Evolutionary conservation across 208 protist species (phyloP), one percentile per base, ranked within the genome.

Genomic region (Strigomonas culicis): DNA sequence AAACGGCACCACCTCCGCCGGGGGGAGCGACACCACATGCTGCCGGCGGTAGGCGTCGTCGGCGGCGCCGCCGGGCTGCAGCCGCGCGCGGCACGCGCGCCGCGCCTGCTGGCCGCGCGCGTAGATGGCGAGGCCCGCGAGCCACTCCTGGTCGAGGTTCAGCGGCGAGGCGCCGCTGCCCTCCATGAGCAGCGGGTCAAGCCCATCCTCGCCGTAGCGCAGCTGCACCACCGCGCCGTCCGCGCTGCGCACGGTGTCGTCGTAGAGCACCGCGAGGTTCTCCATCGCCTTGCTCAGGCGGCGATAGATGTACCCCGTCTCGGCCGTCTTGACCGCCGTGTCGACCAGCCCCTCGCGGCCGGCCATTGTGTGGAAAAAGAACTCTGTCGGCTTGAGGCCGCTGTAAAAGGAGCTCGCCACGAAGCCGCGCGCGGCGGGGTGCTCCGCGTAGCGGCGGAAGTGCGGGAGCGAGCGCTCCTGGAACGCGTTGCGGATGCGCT

Each of bases 281-380:
- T 99, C 98, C 74, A 99, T 92, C 21, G 98, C 97, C 83, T 99
- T 98, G 86, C 99, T 99, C 28, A 99, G 81, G 55, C 98, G 87
- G 30, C 99, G 89, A 79, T 99, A 99, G 86, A 99, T 99, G 75
- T 99, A 99, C 8, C 99, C 99, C 21, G 99, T 99, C 68, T 99
- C 98, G 2, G 99, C 99, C 19, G 99, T 99, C 75, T 99, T 99
- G 28, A 99, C 98, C 25, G 99, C 98, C 6, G 98, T 99, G 75
- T 99, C 99, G 19, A 99, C 98, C 6, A 99, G 88, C 65, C 97
- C 95, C 78, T 99, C 97, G 64, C 97, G 86, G 27, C 97, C 97
- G 47, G 93, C 98, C 98, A 99, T 99, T 28, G 99, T 99, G 79
- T 99, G 99, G 75, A 99, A 99, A 74, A 99, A 99, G 77, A 99